phyloP scores from a whole-genome alignment of 2,329 filamentous ascomycete species.

The Colletotrichum falcatum region DNA sequence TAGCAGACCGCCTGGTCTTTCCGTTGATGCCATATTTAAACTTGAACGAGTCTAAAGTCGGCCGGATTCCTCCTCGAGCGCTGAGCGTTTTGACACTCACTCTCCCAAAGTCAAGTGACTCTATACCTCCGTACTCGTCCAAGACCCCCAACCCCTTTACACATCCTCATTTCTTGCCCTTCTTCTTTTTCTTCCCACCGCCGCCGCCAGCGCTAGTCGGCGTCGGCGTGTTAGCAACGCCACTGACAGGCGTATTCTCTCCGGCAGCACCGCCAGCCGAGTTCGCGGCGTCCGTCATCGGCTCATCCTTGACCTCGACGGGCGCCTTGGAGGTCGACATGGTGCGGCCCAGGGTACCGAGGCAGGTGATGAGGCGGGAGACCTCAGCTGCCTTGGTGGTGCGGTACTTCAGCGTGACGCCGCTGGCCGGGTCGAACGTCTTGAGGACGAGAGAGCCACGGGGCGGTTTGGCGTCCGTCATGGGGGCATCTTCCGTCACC shows the following conservation, averaged over 20 bases:
- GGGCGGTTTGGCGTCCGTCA: conserved; percentile 58
- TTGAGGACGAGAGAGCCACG: conserved; percentile 84
- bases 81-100: background rate
- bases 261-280: conserved; percentile 25
- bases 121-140: background rate
- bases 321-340: conserved; percentile 62
- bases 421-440: conserved; percentile 86
- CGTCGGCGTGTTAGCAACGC: conserved; percentile 42
- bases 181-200: conserved; percentile 76
- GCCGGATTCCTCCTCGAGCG: background rate
- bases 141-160: background rate
- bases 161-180: conserved; percentile 71
- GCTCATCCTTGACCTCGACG: conserved; percentile 56
- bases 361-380: conserved; percentile 78
- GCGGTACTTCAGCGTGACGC: conserved; percentile 88
- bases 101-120: background rate
- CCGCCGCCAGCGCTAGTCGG: conserved; percentile 51
- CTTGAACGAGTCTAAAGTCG: background rate
- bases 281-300: conserved; percentile 56
- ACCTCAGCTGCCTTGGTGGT: conserved; percentile 95
- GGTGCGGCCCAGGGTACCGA: conserved; percentile 80
- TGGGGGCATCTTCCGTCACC: conserved; percentile 48
- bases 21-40: background rate
- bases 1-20: background rate
- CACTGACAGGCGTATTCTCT: conserved; percentile 44